Conservation (phyloP, 352 stramenopile species). For the Phytopythium helicoides region DNA sequence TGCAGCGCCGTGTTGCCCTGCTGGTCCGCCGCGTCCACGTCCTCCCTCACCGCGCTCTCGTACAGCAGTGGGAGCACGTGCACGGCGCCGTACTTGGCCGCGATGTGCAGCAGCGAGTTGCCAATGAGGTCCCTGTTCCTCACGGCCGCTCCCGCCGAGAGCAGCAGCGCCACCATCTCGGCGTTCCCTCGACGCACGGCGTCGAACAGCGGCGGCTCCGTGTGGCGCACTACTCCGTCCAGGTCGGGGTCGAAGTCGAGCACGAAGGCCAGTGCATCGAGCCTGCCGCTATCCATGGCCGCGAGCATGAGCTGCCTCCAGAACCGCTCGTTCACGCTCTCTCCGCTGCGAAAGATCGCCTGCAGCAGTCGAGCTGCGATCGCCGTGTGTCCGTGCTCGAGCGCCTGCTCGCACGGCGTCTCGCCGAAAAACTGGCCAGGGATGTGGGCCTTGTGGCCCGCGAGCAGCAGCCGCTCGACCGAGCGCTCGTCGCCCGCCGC, state of each 20-base stretch:
- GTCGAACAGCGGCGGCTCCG: constrained; percentile 30
- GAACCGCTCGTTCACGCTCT: constrained; percentile 23
- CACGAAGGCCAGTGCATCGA: constrained; percentile 26
- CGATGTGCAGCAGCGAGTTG: constrained; percentile 31
- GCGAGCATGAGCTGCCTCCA: constrained; percentile 20
- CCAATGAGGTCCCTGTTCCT: constrained; percentile 17
- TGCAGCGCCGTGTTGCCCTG: constrained; percentile 31
- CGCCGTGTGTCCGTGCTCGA: constrained; percentile 27
- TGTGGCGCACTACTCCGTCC: constrained; percentile 20
- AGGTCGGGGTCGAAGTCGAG: constrained; percentile 28
- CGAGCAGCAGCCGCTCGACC: constrained; percentile 12
- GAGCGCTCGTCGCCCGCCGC: too few relatives aligned
- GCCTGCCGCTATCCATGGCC: constrained; percentile 19
- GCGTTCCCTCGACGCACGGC: constrained; percentile 16
- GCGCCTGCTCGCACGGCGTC: constrained; percentile 30
- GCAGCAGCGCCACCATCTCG: constrained; percentile 24
- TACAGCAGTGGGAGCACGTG: constrained; percentile 16
- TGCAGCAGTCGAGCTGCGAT: constrained; percentile 21
- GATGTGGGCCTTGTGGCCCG: constrained; percentile 10
- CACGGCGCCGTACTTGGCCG: constrained; percentile 22
- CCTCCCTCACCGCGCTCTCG: constrained; percentile 11
- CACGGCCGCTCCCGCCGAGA: constrained; percentile 20
- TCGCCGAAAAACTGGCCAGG: constrained; percentile 28
- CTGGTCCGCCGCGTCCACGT: constrained; percentile 23
- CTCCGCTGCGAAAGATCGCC: constrained; percentile 5